Percentiles rank a stretch among this genome's conserved stretches.
Conservation (phyloP, 257 asterid species). For the Solanum lignicaule region DNA sequence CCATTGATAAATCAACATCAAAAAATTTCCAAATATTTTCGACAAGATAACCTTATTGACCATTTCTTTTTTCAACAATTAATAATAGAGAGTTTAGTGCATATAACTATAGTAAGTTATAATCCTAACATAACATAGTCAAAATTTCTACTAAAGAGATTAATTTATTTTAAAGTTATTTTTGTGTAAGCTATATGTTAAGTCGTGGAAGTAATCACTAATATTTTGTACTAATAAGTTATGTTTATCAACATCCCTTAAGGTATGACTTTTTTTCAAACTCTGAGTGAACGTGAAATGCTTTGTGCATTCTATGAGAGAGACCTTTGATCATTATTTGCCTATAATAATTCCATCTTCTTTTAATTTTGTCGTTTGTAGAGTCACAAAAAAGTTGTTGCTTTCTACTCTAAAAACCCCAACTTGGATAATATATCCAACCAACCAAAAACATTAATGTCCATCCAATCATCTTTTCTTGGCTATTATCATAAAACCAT, state of each 20-base stretch:
- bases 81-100: not conserved
- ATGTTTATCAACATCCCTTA: not conserved
- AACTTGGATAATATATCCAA: constrained; percentile 1
- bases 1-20: not conserved
- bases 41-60: not conserved
- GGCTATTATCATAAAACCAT: not conserved
- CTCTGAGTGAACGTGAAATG: not conserved
- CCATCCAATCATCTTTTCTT: constrained; percentile 1
- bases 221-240: not conserved
- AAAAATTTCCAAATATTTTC: not conserved
- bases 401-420: not conserved
- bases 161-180: not conserved
- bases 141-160: not conserved
- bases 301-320: not conserved
- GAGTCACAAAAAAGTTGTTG: not conserved
- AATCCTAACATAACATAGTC: too few relatives aligned
- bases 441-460: not conserved
- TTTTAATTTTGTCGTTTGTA: not conserved
- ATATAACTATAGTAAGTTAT: not conserved
- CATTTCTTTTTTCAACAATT: not conserved
- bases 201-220: not conserved
- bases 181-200: not conserved
- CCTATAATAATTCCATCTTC: not conserved
- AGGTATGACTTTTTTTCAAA: too few relatives aligned
- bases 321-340: not conserved